Conservation (phyloP, 192 early-diverging fungal species). For the Entophlyctis luteolus region DNA sequence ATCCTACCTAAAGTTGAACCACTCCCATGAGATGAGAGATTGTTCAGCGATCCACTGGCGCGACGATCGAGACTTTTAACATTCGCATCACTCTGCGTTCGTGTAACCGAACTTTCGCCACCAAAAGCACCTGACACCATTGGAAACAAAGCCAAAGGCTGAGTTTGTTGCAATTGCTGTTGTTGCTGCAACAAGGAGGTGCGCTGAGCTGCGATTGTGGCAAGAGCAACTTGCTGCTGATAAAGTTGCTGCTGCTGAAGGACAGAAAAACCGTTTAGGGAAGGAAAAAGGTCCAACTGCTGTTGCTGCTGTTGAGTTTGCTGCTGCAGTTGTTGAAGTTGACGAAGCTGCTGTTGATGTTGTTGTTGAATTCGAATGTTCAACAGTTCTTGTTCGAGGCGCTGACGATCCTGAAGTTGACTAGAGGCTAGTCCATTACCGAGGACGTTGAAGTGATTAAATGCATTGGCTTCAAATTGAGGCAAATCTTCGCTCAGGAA, state of each 20-base stretch:
- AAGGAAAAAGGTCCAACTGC: background rate
- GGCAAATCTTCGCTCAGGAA: background rate
- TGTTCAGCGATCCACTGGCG: background rate
- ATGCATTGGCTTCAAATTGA: conserved; percentile 11
- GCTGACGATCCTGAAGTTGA: background rate
- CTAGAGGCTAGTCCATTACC: no score
- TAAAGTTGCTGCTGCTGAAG: background rate
- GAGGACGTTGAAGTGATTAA: conserved; percentile 15
- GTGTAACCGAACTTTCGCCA: background rate
- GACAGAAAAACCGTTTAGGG: background rate
- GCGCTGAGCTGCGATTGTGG: background rate
- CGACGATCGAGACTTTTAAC: background rate
- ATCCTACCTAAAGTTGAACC: background rate
- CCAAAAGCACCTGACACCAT: background rate
- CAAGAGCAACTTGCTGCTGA: background rate
- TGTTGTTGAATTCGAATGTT: background rate
- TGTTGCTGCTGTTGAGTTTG: background rate
- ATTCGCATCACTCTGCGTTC: conserved; percentile 3
- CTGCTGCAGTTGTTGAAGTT: conserved; percentile 1
- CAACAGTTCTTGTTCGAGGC: background rate
- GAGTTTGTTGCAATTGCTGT: background rate
- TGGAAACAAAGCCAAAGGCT: background rate
- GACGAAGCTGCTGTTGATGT: background rate
- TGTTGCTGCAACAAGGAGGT: background rate
- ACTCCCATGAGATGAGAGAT: no score